A percentile compares a stretch with the other conserved stretches of the same genome.
phyloP scores from a whole-genome alignment of 306 rosid species.

The Malus asiatica region DNA sequence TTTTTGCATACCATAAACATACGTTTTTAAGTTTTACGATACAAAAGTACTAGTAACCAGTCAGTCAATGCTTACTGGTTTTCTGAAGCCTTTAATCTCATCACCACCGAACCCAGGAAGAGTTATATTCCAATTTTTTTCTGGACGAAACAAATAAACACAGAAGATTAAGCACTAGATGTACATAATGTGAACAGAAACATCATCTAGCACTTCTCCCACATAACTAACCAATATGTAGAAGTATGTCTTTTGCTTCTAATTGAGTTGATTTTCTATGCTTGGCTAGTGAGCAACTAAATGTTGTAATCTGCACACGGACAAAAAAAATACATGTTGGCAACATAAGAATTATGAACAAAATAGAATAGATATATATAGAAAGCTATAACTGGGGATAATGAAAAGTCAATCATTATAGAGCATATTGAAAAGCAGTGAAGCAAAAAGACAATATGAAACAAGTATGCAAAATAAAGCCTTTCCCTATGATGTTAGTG shows the following conservation, averaged over 20 bases:
- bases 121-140: slow-evolving; percentile 79
- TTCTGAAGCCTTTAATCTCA: slow-evolving; percentile 78
- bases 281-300: slow-evolving; percentile 90
- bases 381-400: neutral
- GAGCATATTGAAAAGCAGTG: neutral
- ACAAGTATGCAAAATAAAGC: neutral
- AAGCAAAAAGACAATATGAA: neutral
- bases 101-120: slow-evolving; percentile 95
- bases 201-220: slow-evolving; percentile 3
- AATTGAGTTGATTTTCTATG: slow-evolving; percentile 79
- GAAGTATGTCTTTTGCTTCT: slow-evolving; percentile 89
- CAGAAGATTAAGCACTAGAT: slow-evolving; percentile 10
- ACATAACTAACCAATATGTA: slow-evolving; percentile 72
- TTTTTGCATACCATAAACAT: neutral
- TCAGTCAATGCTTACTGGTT: slow-evolving; percentile 40
- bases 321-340: neutral
- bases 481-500: neutral
- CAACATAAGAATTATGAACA: neutral
- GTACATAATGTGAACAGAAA: neutral
- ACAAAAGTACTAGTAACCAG: slow-evolving; percentile 11
- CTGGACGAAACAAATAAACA: slow-evolving; percentile 30
- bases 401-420: neutral
- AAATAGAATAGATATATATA: neutral
- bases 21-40: neutral
- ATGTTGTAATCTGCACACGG: slow-evolving; percentile 62